A percentile compares a stretch with the other conserved stretches of the same genome.
Conservation (phyloP, 1,284 basidiomycete genomes). For the Trichosporon inkin region DNA sequence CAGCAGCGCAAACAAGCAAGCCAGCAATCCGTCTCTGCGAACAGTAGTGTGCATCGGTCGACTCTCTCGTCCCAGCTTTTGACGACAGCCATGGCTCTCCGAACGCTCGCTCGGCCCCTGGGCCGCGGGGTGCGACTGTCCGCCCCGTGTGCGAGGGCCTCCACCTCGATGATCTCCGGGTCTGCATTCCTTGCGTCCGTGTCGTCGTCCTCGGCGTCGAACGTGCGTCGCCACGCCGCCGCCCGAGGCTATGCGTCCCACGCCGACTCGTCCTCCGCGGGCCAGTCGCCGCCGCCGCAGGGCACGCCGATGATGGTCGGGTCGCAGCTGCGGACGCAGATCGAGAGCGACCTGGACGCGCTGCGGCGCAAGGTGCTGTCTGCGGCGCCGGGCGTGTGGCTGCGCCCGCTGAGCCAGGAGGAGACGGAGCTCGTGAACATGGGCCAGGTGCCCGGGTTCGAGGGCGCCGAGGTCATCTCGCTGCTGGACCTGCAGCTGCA, state of each 20-base stretch:
- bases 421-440: conserved; percentile 22
- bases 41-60: too few relatives aligned
- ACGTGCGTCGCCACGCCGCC: neutral
- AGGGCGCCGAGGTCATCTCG: conserved; percentile 14
- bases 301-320: conserved; percentile 7
- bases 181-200: neutral
- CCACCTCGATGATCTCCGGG: neutral
- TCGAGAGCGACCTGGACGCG: conserved; percentile 12
- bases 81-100: neutral
- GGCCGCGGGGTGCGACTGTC: neutral
- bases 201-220: neutral
- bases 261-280: neutral
- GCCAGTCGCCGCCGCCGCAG: neutral
- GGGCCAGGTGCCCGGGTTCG: conserved; percentile 18
- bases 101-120: neutral
- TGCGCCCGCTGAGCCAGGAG: conserved; percentile 14
- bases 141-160: too few relatives aligned
- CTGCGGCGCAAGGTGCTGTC: neutral
- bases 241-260: neutral
- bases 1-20: too few relatives aligned
- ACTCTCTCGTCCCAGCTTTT: too few relatives aligned
- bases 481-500: conserved; percentile 18
- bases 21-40: neutral
- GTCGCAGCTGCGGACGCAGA: conserved; percentile 9
- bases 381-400: neutral